Evolutionary conservation across 2,329 filamentous ascomycete genomes (phyloP).

Genomic region (Thelonectria olida): DNA sequence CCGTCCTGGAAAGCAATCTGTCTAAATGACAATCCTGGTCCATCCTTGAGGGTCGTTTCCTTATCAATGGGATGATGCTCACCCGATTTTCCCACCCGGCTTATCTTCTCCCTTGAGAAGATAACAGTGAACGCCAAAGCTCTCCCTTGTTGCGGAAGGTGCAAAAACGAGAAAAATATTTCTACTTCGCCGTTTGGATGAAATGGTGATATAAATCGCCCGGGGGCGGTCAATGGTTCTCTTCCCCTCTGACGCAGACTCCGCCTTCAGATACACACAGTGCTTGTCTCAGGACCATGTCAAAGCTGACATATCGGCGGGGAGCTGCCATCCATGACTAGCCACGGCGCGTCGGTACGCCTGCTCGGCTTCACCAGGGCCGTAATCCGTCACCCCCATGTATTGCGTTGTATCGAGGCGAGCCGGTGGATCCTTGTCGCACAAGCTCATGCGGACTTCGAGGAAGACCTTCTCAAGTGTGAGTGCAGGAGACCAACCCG

Average conservation of each 20-base stretch:
- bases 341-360: conserved; percentile 75
- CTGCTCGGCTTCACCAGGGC: conserved; percentile 73
- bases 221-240: background rate
- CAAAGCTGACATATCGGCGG: conserved; percentile 64
- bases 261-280: background rate
- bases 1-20: background rate
- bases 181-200: background rate
- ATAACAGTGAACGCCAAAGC: background rate
- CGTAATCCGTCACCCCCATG: conserved; percentile 62
- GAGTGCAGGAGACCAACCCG: conserved; percentile 79
- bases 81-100: background rate
- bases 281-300: background rate
- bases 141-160: background rate
- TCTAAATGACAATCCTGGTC: conserved; percentile 1
- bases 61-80: conserved; percentile 15
- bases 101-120: conserved; percentile 2
- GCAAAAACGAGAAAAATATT: background rate
- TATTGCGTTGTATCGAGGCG: conserved; percentile 60
- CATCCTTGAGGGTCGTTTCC: background rate
- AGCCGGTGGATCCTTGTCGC: conserved; percentile 76
- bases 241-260: background rate
- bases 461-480: conserved; percentile 83
- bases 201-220: background rate
- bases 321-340: conserved; percentile 78
- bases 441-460: conserved; percentile 82